These are phyloP conservation scores for Annulohypoxylon stygium DNA, from an alignment of 495 filamentous ascomycete species.

Conservation along the genomic window DNA sequence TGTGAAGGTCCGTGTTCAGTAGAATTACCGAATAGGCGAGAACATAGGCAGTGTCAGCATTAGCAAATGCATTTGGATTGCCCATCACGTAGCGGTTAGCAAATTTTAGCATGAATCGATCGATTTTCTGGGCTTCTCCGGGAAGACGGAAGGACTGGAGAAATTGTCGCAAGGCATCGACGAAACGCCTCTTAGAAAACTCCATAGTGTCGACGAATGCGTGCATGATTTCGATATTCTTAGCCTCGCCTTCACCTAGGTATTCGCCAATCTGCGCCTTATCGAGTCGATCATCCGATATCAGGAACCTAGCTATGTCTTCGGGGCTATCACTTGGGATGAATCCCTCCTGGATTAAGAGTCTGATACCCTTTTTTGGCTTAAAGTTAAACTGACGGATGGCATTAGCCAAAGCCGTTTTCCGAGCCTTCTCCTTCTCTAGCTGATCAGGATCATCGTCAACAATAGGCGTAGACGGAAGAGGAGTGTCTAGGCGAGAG, in stretches of 20 bases:
- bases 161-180: slow-evolving; percentile 90
- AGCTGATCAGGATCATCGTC: slow-evolving; percentile 93
- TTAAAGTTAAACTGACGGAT: slow-evolving; percentile 98
- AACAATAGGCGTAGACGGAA: slow-evolving; percentile 78
- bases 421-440: slow-evolving; percentile 91
- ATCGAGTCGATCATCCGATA: slow-evolving; percentile 80
- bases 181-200: slow-evolving; percentile 92
- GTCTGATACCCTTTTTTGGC: slow-evolving; percentile 92
- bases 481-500: slow-evolving; percentile 70
- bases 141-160: slow-evolving; percentile 95
- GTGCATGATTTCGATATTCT: slow-evolving; percentile 98
- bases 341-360: slow-evolving; percentile 84
- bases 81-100: slow-evolving; percentile 93
- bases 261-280: slow-evolving; percentile 95
- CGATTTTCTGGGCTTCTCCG: slow-evolving; percentile 98
- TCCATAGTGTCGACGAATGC: slow-evolving; percentile 97
- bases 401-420: slow-evolving; percentile 89
- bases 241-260: slow-evolving; percentile 90
- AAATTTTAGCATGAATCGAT: slow-evolving; percentile 99
- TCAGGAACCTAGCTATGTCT: slow-evolving; percentile 87
- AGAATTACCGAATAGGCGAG: slow-evolving; percentile 96
- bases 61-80: slow-evolving; percentile 97
- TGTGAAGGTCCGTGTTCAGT: slow-evolving; percentile 97
- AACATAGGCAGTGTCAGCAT: slow-evolving; percentile 97
- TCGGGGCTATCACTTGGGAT: slow-evolving; percentile 79